Conservation (phyloP, 139 green algal genomes). For the Coelastrella sp. region DNA sequence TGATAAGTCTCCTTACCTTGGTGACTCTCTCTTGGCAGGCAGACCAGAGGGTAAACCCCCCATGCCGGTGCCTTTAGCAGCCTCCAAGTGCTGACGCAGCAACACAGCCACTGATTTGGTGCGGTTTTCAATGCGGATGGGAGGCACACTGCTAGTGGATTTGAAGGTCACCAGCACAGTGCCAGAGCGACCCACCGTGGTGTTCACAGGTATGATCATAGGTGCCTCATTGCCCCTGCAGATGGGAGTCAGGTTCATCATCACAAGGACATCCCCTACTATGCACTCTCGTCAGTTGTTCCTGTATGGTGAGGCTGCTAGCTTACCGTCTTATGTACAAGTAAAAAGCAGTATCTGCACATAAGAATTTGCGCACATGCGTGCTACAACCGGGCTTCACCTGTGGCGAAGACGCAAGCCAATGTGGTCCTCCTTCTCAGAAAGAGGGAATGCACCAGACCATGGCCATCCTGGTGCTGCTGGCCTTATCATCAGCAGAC, state of each 20-base stretch:
- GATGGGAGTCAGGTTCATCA: too few species aligned
- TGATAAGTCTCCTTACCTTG: slow-evolving; percentile 14
- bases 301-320: too few species aligned
- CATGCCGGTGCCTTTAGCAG: not conserved
- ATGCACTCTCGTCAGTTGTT: too few species aligned
- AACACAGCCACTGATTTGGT: slow-evolving; percentile 78
- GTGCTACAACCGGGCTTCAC: too few species aligned
- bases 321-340: too few species aligned
- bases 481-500: slow-evolving; percentile 78
- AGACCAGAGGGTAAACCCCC: not conserved
- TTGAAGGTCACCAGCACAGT: slow-evolving; percentile 70
- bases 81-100: slow-evolving; percentile 66
- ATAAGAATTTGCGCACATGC: too few species aligned
- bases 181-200: slow-evolving; percentile 80
- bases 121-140: slow-evolving; percentile 84
- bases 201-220: slow-evolving; percentile 90
- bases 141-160: slow-evolving; percentile 38
- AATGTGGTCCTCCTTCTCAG: slow-evolving; percentile 83
- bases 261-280: too few species aligned
- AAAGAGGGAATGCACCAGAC: slow-evolving; percentile 77
- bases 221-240: slow-evolving; percentile 11
- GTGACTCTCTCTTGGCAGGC: not conserved
- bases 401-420: slow-evolving; percentile 74
- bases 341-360: too few species aligned
- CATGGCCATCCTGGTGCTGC: slow-evolving; percentile 55